Evolutionary conservation across 2,329 filamentous ascomycete genomes (phyloP), one percentile per base, ranked within the genome.

Genomic region (Verticillium albo-atrum): DNA sequence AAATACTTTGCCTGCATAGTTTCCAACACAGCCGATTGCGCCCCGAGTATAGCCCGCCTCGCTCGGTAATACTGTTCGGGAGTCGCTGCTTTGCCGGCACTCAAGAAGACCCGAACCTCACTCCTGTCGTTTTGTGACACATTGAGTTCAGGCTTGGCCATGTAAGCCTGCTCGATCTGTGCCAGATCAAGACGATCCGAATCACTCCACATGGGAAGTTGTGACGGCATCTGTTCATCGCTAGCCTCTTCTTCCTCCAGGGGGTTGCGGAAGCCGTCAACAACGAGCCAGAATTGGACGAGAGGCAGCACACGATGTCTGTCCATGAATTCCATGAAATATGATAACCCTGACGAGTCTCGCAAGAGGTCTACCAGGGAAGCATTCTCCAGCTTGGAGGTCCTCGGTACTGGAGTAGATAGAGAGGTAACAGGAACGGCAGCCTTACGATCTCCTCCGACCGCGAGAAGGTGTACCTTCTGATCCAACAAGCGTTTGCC

Each of bases 261-360:
- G 0, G 95, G 96, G 67, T 96, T 97, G 50, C 96, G 89, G 67
- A 98, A 92, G 0, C 95, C 94, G 75, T 99, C 95, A 6, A 98
- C 95, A 3, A 98, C 95, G 47, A 99, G 88, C 92, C 94, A 99
- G 73, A 98, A 99, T 69, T 99, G 95, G 6, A 99, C 93, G 54
- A 97, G 78, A 15, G 90, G 84, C 89, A 98, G 94, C 27, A 94
- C 80, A 17, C 84, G 83, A 70, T 93, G 90, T 50, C 95, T 88
- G 71, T 99, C 95, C 95, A 99, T 99, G 69, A 92, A 98, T 71
- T 99, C 95, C 95, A 99, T 99, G 76, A 99, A 98, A 71, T 97
- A 99, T 2, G 95, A 98, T 9, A 99, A 80, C 0, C 92, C 94
- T 1, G 94, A 90, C 2, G 95, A 86, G 72, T 96, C 92, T 65